Conservation (phyloP, 2,329 filamentous ascomycete genomes). For the Cadophora luteo-olivacea region DNA sequence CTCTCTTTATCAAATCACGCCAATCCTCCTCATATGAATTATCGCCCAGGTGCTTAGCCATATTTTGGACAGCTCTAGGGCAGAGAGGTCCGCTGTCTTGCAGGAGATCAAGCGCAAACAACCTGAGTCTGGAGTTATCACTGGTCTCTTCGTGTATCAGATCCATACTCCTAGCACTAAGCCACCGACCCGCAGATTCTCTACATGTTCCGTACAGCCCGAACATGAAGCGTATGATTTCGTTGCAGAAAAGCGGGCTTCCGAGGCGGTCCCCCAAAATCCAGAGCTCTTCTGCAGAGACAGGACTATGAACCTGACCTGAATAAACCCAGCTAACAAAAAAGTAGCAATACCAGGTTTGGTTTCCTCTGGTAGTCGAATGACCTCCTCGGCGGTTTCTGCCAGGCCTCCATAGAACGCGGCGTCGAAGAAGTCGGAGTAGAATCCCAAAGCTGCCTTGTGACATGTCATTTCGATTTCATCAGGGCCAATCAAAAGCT, state of each 20-base stretch:
- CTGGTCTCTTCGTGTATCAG: neutral
- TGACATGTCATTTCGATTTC: slow-evolving; percentile 13
- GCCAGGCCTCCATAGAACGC: neutral
- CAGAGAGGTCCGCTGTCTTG: neutral
- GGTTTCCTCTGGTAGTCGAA: slow-evolving; percentile 7
- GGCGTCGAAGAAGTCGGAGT: slow-evolving; percentile 21
- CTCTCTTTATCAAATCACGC: neutral
- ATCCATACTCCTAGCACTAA: neutral
- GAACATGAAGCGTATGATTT: slow-evolving; percentile 4
- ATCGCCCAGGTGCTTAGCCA: neutral
- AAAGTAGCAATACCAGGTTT: neutral
- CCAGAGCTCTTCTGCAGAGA: slow-evolving; percentile 12
- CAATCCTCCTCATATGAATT: neutral
- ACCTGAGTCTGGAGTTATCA: neutral
- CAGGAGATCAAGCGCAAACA: neutral
- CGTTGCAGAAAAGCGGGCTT: slow-evolving; percentile 5
- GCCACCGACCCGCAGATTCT: neutral
- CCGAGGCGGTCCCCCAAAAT: neutral
- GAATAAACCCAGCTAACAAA: slow-evolving; percentile 18
- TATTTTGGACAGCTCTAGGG: neutral
- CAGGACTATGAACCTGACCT: neutral
- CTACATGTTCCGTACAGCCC: neutral
- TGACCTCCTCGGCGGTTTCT: neutral
- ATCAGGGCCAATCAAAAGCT: slow-evolving; percentile 8
- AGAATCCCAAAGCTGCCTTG: slow-evolving; percentile 12